Conservation (phyloP, 257 asterid species). For the Misopates orontium region DNA sequence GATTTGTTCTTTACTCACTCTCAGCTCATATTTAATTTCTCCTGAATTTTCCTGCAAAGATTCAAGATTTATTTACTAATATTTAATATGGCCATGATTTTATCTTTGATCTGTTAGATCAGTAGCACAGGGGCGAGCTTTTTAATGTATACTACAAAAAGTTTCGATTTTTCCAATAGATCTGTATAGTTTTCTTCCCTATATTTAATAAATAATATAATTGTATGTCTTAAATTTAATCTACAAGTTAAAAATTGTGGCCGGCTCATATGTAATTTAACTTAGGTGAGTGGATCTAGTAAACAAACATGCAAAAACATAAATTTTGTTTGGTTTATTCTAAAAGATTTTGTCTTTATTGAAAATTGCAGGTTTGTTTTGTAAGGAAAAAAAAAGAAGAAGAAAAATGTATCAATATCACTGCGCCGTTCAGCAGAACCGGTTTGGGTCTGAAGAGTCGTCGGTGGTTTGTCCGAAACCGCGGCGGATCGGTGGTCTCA, state of each 20-base stretch:
- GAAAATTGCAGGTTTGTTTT: conserved; percentile 30
- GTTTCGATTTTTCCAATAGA: conserved; percentile 40
- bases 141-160: not conserved
- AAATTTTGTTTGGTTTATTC: not conserved
- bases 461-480: conserved; percentile 92
- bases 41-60: not conserved
- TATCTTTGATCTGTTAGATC: conserved; percentile 30
- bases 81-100: not conserved
- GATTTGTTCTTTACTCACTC: not conserved
- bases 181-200: conserved; percentile 26
- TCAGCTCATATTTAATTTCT: too few species aligned
- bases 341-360: not conserved
- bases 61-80: too few species aligned
- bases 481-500: conserved; percentile 64
- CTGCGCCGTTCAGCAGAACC: conserved; percentile 55
- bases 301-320: conserved; percentile 4
- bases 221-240: not conserved
- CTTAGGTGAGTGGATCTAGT: conserved; percentile 41
- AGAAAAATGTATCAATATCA: conserved; percentile 53
- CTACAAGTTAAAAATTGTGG: conserved; percentile 37
- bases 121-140: not conserved
- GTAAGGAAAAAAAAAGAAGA: not conserved
- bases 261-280: conserved; percentile 35
- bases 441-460: conserved; percentile 43
- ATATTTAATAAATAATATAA: not conserved